A percentile compares a stretch with the other conserved stretches of the same genome.
phyloP scores from a whole-genome alignment of 2,329 filamentous ascomycete species.

The Colletotrichum gloeosporioides region DNA sequence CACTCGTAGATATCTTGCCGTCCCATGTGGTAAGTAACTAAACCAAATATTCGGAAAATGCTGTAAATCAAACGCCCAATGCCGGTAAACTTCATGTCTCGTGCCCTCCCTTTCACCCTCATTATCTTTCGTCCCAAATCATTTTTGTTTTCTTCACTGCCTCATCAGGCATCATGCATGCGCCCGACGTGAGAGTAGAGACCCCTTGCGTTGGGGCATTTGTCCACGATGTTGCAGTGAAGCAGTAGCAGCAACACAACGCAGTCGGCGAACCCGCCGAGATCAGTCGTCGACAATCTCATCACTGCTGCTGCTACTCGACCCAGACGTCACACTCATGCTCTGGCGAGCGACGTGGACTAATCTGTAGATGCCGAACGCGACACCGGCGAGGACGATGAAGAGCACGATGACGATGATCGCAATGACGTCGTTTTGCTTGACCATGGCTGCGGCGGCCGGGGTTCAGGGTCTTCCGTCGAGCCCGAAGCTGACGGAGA shows the following conservation, averaged over 20 bases:
- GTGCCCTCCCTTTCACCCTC: not conserved
- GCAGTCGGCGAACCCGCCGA: not conserved
- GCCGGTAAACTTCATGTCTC: constrained; percentile 10
- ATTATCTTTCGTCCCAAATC: constrained; percentile 3
- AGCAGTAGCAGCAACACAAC: not conserved
- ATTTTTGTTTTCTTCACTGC: not conserved
- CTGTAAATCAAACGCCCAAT: not conserved
- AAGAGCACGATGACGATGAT: constrained; percentile 73
- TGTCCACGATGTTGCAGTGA: not conserved
- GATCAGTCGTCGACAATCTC: constrained; percentile 28
- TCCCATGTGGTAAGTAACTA: not conserved
- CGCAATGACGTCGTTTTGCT: constrained; percentile 72
- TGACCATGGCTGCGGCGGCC: constrained; percentile 53
- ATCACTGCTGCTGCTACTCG: constrained; percentile 31
- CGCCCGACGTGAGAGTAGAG: not conserved
- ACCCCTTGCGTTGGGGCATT: not conserved
- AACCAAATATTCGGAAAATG: not conserved
- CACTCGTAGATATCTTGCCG: constrained; percentile 9
- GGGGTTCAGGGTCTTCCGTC: not conserved
- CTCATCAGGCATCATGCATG: not conserved
- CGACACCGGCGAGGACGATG: constrained; percentile 63
- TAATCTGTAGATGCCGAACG: constrained; percentile 68
- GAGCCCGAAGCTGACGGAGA: not conserved
- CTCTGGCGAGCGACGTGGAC: constrained; percentile 56
- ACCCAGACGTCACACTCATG: constrained; percentile 43